These are phyloP conservation scores for Chaetomiaceae sp. DNA, from an alignment of 2,329 filamentous ascomycete genomes.

Conservation along the genomic window DNA sequence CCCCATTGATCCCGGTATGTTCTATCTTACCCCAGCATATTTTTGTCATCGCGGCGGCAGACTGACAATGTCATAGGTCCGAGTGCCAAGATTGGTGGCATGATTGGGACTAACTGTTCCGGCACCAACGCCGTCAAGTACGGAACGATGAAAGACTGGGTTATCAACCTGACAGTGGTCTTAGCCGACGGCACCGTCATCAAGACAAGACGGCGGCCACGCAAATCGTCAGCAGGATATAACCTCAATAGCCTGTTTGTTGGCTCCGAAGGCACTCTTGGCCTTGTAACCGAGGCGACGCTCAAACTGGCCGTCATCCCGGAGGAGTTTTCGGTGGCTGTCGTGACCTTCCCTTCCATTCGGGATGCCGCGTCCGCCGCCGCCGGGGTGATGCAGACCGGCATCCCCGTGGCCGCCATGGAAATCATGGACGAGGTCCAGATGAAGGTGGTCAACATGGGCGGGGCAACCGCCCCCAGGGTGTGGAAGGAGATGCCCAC, in stretches of 20 bases:
- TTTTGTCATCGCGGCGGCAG: neutral
- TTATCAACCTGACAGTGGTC: conserved; percentile 77
- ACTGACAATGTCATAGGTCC: conserved; percentile 40
- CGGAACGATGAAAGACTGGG: conserved; percentile 85
- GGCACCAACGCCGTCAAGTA: conserved; percentile 78
- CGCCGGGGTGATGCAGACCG: conserved; percentile 69
- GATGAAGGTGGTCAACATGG: conserved; percentile 76
- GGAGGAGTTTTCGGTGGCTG: conserved; percentile 70
- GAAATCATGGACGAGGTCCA: conserved; percentile 88
- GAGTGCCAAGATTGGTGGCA: conserved; percentile 72
- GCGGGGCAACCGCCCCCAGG: conserved; percentile 62
- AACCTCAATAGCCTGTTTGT: conserved; percentile 78
- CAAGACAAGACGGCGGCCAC: conserved; percentile 72
- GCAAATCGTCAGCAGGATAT: conserved; percentile 78
- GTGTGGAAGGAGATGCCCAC: conserved; percentile 74
- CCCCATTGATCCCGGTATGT: conserved; percentile 73
- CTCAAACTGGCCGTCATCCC: conserved; percentile 75
- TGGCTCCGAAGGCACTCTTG: conserved; percentile 76
- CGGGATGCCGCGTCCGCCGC: conserved; percentile 71
- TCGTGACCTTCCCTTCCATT: conserved; percentile 74
- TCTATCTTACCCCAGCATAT: conserved; percentile 6
- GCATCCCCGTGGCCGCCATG: conserved; percentile 70
- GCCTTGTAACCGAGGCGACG: conserved; percentile 77
- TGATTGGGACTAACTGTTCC: conserved; percentile 75
- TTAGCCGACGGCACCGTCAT: conserved; percentile 73